Percentiles rank a stretch among this genome's conserved stretches.
These are phyloP conservation scores for Phaffomyces thermotolerans DNA, from an alignment of 805 yeast species.

Conservation along the genomic window DNA sequence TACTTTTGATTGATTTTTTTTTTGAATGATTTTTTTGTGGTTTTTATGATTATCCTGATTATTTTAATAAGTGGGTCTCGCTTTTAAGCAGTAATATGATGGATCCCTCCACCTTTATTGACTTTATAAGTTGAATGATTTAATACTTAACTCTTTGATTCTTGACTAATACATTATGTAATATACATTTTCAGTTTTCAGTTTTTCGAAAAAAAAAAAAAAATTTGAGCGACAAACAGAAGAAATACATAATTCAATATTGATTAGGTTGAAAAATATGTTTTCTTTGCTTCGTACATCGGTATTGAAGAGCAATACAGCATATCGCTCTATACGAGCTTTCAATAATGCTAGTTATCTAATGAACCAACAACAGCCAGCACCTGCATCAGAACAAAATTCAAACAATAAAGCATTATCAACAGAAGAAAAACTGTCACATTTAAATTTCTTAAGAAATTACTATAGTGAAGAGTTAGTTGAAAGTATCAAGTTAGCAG, in stretches of 20 bases:
- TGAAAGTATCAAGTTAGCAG: constrained; percentile 77
- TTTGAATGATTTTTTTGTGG: neutral
- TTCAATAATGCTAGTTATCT: constrained; percentile 4
- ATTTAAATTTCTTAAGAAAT: constrained; percentile 41
- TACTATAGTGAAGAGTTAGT: constrained; percentile 79
- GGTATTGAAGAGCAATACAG: neutral
- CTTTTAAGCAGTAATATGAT: too few relatives aligned
- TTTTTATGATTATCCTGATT: neutral
- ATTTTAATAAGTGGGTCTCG: too few relatives aligned
- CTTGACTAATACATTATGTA: too few relatives aligned
- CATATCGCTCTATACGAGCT: constrained; percentile 1
- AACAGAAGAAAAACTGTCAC: constrained; percentile 17
- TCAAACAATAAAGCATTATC: constrained; percentile 1
- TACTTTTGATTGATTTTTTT: too few relatives aligned
- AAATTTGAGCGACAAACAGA: neutral
- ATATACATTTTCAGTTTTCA: neutral
- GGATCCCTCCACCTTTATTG: too few relatives aligned
- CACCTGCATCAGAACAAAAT: neutral
- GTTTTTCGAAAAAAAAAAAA: neutral
- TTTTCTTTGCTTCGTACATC: constrained; percentile 5
- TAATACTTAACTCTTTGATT: too few relatives aligned
- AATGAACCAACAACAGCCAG: constrained; percentile 3
- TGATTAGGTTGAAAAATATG: neutral
- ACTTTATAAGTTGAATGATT: too few relatives aligned
- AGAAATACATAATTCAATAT: neutral